Base-by-base conservation (phyloP, 2,329 filamentous ascomycete genomes). In the Aspergillus nomiae region DNA sequence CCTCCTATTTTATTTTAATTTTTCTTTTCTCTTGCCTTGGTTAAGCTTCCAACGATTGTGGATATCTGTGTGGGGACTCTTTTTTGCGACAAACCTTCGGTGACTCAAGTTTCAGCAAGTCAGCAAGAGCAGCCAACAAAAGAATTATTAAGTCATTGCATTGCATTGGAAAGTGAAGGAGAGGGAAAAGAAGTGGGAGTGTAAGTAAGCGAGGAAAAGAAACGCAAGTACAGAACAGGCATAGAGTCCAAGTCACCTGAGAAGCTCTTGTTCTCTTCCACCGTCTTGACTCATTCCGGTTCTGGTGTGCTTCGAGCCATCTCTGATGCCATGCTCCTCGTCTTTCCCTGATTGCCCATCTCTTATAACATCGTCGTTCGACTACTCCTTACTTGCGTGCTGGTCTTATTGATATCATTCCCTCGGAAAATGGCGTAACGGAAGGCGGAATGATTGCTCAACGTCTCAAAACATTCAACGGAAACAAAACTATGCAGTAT, bases 341-440 rank as follows among this genome's bases (percentile, higher is more conserved):
- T 19, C 32, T 36, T 38, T 30, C 51, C 32, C 51, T 30, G 21
- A 38, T 55, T 26, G 38, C 5, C 21, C 1, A 16, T 12, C n/a
- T 26, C 21, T 55, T 38, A 38, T 55, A 48, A 16, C 48, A 46
- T 60, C 26, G 24, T 28, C 32, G 11, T 36, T 55, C 30, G 32
- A 19, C n/a, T 19, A 24, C n/a, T 36, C 45, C 63, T 45, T 62
- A 41, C 59, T 62, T 64, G 53, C 61, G 50, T 63, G 34, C 62
- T 62, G 46, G 24, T 43, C 36, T 24, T 56, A 50, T 67, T 67
- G 63, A 62, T 67, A 65, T 59, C 67, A 65, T 70, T 55, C 38
- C 53, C 21, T 48, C 54, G 19, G 28, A 56, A 66, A 68, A 70
- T 70, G 68, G 68, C 68, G 66, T 70, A 69, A 69, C 62, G 56